Conservation (phyloP, 345 rosid species). For the Arabis alpina region DNA sequence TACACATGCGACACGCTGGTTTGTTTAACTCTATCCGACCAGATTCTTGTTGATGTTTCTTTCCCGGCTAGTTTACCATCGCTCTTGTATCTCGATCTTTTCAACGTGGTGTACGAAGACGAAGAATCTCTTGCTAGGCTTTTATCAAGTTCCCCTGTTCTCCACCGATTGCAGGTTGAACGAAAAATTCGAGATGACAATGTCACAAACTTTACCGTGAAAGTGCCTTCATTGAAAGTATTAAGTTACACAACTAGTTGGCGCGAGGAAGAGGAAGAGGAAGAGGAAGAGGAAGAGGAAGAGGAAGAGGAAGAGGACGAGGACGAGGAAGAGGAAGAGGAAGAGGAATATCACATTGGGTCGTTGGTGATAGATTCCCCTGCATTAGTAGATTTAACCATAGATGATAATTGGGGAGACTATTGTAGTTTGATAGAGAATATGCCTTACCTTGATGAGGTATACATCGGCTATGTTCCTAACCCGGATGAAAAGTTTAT, state of each 20-base stretch:
- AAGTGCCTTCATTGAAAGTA: not conserved
- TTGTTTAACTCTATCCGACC: not conserved
- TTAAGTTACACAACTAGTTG: not conserved
- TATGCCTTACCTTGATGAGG: conserved; percentile 4
- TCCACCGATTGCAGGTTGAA: not conserved
- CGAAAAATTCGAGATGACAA: not conserved
- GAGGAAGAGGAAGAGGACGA: not conserved
- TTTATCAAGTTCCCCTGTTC: not conserved
- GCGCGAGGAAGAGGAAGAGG: too few relatives aligned
- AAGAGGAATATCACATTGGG: not conserved
- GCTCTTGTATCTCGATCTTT: not conserved
- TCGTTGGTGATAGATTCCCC: not conserved
- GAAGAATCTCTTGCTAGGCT: not conserved
- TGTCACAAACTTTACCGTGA: not conserved
- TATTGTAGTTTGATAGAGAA: not conserved
- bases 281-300: not conserved
- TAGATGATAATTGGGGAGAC: not conserved
- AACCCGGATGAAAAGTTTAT: not conserved
- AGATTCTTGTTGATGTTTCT: conserved; percentile 8
- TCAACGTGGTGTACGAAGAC: not conserved
- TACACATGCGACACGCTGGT: conserved; percentile 7
- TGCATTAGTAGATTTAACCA: not conserved
- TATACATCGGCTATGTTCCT: not conserved
- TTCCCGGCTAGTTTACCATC: conserved; percentile 1
- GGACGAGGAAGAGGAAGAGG: too few relatives aligned